These are phyloP conservation scores for Tolypocladium ophioglossoides DNA, from an alignment of 2,329 filamentous ascomycete genomes.

Conservation along the genomic window DNA sequence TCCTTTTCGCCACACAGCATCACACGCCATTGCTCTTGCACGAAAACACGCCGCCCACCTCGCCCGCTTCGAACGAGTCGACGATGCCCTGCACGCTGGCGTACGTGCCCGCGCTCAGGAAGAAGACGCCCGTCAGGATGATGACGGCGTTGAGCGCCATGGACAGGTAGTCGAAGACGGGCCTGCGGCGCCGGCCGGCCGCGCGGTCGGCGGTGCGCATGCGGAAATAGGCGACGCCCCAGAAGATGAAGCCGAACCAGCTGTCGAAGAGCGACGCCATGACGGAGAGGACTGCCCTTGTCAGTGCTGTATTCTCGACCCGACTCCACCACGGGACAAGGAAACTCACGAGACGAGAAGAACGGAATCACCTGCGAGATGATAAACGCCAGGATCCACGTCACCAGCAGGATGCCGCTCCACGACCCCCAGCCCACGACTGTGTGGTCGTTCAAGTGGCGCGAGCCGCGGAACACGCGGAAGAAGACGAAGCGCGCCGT, in stretches of 20 bases:
- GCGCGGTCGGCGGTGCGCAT: conserved; percentile 57
- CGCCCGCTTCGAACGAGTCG: conserved; percentile 53
- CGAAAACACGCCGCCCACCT: conserved; percentile 62
- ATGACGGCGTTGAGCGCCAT: conserved; percentile 62
- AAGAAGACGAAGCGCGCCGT: conserved; percentile 89
- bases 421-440: conserved; percentile 71
- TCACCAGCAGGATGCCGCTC: conserved; percentile 56
- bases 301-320: too few relatives aligned
- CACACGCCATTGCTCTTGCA: conserved; percentile 59
- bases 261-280: conserved; percentile 89
- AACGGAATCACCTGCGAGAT: conserved; percentile 91
- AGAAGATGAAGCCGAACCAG: conserved; percentile 94
- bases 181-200: conserved; percentile 40
- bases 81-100: conserved; percentile 65
- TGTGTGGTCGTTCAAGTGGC: conserved; percentile 74
- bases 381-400: conserved; percentile 84
- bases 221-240: conserved; percentile 70
- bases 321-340: too few relatives aligned
- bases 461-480: conserved; percentile 69
- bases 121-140: conserved; percentile 67
- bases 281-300: conserved; percentile 44
- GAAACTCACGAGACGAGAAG: conserved; percentile 59
- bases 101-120: conserved; percentile 75
- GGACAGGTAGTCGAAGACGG: conserved; percentile 38
- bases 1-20: not conserved